phyloP scores from a whole-genome alignment of 2,329 filamentous ascomycete species.

The Sphaceloma murrayae region DNA sequence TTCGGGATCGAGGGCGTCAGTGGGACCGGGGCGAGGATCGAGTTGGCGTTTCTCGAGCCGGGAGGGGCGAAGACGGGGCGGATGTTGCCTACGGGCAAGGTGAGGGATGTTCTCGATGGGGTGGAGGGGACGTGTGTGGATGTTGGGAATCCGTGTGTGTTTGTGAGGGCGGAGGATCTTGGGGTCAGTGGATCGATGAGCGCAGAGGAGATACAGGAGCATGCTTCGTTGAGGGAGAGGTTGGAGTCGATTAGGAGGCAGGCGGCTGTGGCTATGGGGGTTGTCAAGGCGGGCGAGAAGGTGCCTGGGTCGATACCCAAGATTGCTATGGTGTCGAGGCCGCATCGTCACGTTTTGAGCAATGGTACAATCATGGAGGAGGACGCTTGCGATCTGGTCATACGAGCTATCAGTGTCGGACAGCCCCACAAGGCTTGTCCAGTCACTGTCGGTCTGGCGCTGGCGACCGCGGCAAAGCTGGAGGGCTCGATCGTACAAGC shows the following conservation, averaged over 20 bases:
- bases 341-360: constrained; percentile 28
- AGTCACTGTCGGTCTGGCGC: constrained; percentile 32
- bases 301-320: constrained; percentile 54
- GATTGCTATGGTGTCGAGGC: constrained; percentile 45
- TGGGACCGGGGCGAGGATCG: constrained; percentile 48
- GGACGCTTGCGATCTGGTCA: constrained; percentile 22
- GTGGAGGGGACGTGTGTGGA: constrained; percentile 51
- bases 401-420: constrained; percentile 32
- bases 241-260: constrained; percentile 50
- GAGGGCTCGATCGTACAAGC: constrained; percentile 31
- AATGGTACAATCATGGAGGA: constrained; percentile 30
- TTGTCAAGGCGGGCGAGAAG: constrained; percentile 37
- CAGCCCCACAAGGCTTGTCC: constrained; percentile 34
- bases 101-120: constrained; percentile 40
- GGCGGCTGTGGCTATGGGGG: constrained; percentile 53
- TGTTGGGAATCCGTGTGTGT: constrained; percentile 55
- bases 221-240: constrained; percentile 40
- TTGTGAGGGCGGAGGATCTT: constrained; percentile 48
- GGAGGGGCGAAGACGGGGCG: constrained; percentile 54
- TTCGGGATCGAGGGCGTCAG: constrained; percentile 57
- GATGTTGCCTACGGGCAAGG: constrained; percentile 50
- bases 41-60: constrained; percentile 53
- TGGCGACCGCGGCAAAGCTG: constrained; percentile 32
- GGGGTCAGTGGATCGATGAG: constrained; percentile 42
- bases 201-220: constrained; percentile 45